Conservation (phyloP, 495 filamentous ascomycete species). For the Neurospora sp. region DNA sequence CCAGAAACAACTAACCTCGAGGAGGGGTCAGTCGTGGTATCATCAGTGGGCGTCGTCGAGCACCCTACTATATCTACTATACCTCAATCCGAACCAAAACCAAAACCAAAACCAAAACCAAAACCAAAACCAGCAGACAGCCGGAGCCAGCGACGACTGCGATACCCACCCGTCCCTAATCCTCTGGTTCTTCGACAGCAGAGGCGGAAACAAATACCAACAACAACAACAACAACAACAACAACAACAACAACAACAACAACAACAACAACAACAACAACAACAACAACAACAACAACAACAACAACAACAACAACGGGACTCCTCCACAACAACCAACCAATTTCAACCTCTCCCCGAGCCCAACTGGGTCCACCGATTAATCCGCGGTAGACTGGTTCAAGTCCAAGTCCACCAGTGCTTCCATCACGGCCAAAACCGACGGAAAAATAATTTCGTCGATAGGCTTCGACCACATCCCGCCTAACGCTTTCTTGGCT, state of each 20-base stretch:
- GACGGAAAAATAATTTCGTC: slow-evolving; percentile 10
- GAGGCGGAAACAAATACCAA: slow-evolving; percentile 49
- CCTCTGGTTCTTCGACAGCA: slow-evolving; percentile 70
- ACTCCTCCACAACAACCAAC: slow-evolving; percentile 14
- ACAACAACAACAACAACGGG: slow-evolving; percentile 15
- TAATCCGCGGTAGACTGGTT: slow-evolving; percentile 52
- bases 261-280: slow-evolving; percentile 29
- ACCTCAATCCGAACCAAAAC: not conserved
- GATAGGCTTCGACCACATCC: slow-evolving; percentile 57
- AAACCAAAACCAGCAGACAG: not conserved
- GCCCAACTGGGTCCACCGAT: slow-evolving; percentile 35
- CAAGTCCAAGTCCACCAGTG: slow-evolving; percentile 27
- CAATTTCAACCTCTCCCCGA: slow-evolving; percentile 10
- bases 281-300: slow-evolving; percentile 40
- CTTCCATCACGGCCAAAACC: slow-evolving; percentile 23
- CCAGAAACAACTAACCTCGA: no score
- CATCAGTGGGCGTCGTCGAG: not conserved
- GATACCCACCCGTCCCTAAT: slow-evolving; percentile 30
- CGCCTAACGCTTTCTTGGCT: slow-evolving; percentile 44
- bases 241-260: slow-evolving; percentile 28
- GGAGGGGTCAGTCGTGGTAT: not conserved
- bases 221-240: slow-evolving; percentile 24
- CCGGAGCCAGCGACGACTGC: not conserved
- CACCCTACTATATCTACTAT: no score
- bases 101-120: not conserved